Conservation (phyloP, 1,139 yeast species). For the Zygoascus hellenicus region DNA sequence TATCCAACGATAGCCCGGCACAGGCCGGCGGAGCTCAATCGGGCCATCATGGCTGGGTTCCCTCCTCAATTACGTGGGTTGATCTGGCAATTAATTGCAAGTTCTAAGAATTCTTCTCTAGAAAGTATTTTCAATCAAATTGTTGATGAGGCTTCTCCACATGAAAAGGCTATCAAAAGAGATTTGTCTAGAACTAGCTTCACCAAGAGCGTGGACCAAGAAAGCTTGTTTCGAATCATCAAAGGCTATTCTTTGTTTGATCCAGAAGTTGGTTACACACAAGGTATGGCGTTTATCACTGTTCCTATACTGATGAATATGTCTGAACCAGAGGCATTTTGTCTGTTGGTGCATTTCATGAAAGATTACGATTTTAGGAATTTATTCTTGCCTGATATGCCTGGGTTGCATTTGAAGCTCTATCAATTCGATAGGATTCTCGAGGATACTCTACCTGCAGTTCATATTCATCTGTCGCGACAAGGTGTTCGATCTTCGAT, state of each 20-base stretch:
- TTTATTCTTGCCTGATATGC: conserved; percentile 83
- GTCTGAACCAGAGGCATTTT: conserved; percentile 79
- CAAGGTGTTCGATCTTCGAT: conserved; percentile 86
- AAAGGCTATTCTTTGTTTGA: conserved; percentile 83
- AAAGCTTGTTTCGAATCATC: conserved; percentile 65
- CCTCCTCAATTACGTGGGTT: conserved; percentile 84
- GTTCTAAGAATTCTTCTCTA: conserved; percentile 64
- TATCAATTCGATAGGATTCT: conserved; percentile 85
- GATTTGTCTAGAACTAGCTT: conserved; percentile 84
- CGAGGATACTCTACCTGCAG: conserved; percentile 61
- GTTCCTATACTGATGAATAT: conserved; percentile 80
- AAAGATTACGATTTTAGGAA: conserved; percentile 72
- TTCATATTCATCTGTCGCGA: conserved; percentile 68
- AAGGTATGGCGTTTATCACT: conserved; percentile 91
- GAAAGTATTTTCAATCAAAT: conserved; percentile 62
- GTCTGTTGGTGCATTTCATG: conserved; percentile 76
- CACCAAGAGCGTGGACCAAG: conserved; percentile 47
- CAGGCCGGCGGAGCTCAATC: conserved; percentile 54
- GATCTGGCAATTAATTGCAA: conserved; percentile 88
- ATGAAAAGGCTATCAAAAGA: conserved; percentile 70
- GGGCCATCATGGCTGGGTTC: conserved; percentile 65
- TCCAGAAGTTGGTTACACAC: conserved; percentile 93
- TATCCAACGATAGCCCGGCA: conserved; percentile 60
- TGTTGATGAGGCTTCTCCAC: conserved; percentile 50
- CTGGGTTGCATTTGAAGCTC: conserved; percentile 75